A percentile compares a stretch with the other conserved stretches of the same genome.
Conservation (phyloP, 176 grass and related monocot genomes). For the Aegilops tauschii region DNA sequence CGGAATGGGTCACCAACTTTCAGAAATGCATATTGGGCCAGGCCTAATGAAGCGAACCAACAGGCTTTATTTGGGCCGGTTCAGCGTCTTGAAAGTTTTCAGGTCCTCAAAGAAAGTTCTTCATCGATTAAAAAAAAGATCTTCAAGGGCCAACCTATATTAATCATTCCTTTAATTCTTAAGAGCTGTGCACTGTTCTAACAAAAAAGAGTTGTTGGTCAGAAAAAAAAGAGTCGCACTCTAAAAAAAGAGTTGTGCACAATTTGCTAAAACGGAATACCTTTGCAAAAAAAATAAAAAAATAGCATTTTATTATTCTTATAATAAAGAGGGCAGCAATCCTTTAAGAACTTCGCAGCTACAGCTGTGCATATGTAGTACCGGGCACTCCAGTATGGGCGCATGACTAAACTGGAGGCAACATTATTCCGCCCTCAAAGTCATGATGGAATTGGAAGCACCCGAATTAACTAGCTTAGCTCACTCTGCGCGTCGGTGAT, state of each 20-base stretch:
- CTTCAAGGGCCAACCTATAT: neutral
- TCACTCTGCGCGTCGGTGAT: slow-evolving; percentile 10
- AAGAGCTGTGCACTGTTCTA: too few species aligned
- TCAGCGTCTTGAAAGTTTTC: neutral
- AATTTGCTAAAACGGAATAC: too few species aligned
- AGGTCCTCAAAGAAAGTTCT: neutral
- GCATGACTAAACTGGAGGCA: neutral
- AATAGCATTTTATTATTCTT: too few species aligned
- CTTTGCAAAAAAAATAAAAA: too few species aligned
- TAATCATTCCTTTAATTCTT: too few species aligned
- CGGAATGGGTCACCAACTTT: neutral
- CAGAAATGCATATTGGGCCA: neutral
- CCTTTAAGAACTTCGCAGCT: neutral
- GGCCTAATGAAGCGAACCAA: neutral
- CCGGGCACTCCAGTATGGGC: neutral
- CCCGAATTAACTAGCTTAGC: neutral
- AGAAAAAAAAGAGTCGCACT: too few species aligned
- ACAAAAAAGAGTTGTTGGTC: too few species aligned
- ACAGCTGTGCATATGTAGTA: neutral
- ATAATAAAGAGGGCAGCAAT: neutral
- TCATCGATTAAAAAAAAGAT: too few species aligned
- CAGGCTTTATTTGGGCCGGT: neutral
- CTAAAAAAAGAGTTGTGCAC: too few species aligned
- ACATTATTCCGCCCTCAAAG: neutral
- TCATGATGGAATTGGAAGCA: slow-evolving; percentile 8